These are phyloP conservation scores for Pseudogymnoascus sp. DNA, from an alignment of 2,329 filamentous ascomycete genomes.

Conservation along the genomic window DNA sequence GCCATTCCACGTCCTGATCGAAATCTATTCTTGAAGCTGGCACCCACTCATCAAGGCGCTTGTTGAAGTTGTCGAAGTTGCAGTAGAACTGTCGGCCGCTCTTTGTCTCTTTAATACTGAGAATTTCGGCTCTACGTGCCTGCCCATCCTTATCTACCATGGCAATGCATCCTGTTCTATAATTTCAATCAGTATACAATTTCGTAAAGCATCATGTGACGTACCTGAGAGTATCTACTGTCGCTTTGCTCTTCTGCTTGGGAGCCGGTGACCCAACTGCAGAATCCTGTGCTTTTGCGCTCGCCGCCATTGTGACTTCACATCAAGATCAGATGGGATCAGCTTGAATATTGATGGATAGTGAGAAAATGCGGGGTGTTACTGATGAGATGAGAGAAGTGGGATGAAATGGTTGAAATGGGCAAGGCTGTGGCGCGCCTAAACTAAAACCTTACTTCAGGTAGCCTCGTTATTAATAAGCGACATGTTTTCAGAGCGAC, in stretches of 20 bases:
- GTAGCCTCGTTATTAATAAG: slow-evolving; percentile 4
- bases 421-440: background rate
- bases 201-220: slow-evolving; percentile 26
- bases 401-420: background rate
- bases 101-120: slow-evolving; percentile 88
- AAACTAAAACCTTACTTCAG: background rate
- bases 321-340: slow-evolving; percentile 11
- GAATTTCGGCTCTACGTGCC: slow-evolving; percentile 84
- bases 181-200: background rate
- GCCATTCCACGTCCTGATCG: slow-evolving; percentile 89
- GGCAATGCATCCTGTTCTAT: slow-evolving; percentile 29
- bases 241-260: slow-evolving; percentile 71
- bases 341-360: slow-evolving; percentile 4
- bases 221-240: slow-evolving; percentile 73
- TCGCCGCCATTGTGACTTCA: slow-evolving; percentile 45
- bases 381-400: slow-evolving; percentile 2
- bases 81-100: slow-evolving; percentile 88
- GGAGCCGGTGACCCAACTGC: slow-evolving; percentile 51
- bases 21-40: slow-evolving; percentile 76
- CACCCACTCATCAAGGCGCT: slow-evolving; percentile 80
- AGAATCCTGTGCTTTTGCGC: slow-evolving; percentile 43
- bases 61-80: slow-evolving; percentile 98
- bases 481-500: background rate
- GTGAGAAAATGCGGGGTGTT: background rate
- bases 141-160: slow-evolving; percentile 59